Conservation (phyloP, 208 protist species). For the Trichomonas vaginalis region DNA sequence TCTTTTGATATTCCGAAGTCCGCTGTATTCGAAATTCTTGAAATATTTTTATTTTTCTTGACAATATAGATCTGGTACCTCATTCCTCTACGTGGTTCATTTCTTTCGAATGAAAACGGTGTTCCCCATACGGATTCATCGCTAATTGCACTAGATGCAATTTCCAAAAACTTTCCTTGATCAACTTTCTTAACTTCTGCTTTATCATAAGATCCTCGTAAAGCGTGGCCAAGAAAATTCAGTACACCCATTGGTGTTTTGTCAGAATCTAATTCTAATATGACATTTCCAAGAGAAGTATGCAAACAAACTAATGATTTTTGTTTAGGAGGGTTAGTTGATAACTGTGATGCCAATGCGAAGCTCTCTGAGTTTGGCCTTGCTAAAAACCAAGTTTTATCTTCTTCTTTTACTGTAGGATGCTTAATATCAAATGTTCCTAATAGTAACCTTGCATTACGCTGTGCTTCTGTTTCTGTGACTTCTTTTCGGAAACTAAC, state of each 20-base stretch:
- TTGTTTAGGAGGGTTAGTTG: neutral
- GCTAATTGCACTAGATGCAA: neutral
- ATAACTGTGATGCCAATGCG: neutral
- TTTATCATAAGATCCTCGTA: neutral
- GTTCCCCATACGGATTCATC: neutral
- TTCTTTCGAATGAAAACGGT: neutral
- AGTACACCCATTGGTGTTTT: neutral
- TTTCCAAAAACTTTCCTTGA: neutral
- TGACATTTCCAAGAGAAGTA: neutral
- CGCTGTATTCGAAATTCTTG: neutral
- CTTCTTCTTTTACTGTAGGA: neutral
- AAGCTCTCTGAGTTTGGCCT: neutral
- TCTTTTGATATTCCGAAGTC: neutral
- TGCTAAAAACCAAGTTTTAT: neutral
- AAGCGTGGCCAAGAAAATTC: neutral
- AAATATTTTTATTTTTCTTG: neutral
- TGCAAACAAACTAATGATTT: neutral
- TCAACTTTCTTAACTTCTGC: neutral
- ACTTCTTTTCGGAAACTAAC: neutral
- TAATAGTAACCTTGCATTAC: neutral
- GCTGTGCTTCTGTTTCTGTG: neutral
- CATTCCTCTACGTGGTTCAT: neutral
- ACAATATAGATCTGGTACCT: neutral
- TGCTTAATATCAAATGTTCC: neutral
- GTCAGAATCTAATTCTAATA: neutral